Conservation (phyloP, 106 monocot genomes). For the Xerophyta viscosa region DNA sequence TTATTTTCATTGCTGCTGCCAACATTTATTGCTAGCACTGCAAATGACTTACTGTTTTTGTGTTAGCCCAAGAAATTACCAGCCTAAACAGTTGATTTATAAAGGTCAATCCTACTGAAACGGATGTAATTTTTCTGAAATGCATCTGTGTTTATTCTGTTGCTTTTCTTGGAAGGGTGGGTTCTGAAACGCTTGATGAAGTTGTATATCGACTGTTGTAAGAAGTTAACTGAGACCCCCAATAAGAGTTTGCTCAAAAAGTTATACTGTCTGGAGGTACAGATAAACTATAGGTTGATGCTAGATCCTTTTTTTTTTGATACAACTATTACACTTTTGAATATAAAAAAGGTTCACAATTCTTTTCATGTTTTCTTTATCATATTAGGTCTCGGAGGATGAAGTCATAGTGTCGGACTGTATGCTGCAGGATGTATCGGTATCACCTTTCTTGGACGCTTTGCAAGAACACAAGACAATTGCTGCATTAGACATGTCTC, state of each 20-base stretch:
- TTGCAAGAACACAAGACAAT: conserved; percentile 65
- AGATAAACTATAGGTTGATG: too few relatives aligned
- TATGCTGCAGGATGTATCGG: conserved; percentile 71
- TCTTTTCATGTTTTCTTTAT: conserved; percentile 2
- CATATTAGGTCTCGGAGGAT: conserved; percentile 79
- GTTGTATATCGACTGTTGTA: conserved; percentile 61
- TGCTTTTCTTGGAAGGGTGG: conserved; percentile 46
- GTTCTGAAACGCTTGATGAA: conserved; percentile 83
- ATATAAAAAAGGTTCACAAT: too few relatives aligned
- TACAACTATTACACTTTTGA: too few relatives aligned
- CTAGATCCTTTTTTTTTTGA: too few relatives aligned
- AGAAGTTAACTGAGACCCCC: conserved; percentile 51
- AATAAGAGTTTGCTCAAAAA: conserved; percentile 58
- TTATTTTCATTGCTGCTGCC: too few relatives aligned
- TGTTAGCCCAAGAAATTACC: too few relatives aligned
- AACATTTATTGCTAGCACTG: too few relatives aligned
- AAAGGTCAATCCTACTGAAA: too few relatives aligned
- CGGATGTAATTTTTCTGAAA: too few relatives aligned
- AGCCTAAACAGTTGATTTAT: too few relatives aligned
- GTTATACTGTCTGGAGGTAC: conserved; percentile 77
- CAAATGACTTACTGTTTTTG: too few relatives aligned
- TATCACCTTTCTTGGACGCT: conserved; percentile 75
- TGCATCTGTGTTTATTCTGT: not conserved
- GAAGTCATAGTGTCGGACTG: conserved; percentile 77
- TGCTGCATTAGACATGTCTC: conserved; percentile 74